A percentile compares a stretch with the other conserved stretches of the same genome.
Conservation (phyloP, 78 protist species). For the Dictyostelium capitatum region DNA sequence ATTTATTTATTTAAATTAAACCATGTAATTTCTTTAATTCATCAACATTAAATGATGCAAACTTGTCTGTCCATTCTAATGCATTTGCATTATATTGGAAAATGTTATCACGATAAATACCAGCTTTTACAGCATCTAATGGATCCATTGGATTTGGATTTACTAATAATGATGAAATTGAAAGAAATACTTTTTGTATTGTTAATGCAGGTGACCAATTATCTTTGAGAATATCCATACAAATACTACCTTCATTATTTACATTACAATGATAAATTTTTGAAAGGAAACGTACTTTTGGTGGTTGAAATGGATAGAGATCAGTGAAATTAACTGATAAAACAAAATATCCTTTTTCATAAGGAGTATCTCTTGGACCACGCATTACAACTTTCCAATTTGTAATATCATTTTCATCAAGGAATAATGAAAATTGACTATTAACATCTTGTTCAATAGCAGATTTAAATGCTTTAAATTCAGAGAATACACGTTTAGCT, state of each 20-base stretch:
- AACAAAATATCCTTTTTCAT: conserved; percentile 61
- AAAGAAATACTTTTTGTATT: conserved; percentile 87
- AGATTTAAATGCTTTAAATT: neutral
- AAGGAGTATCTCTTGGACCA: conserved; percentile 75
- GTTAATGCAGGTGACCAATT: conserved; percentile 95
- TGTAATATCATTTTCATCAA: conserved; percentile 17
- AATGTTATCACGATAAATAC: conserved; percentile 40
- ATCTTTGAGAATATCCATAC: conserved; percentile 96
- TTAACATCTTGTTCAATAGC: neutral
- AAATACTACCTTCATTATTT: conserved; percentile 92
- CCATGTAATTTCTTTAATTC: conserved; percentile 23
- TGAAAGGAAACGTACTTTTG: conserved; percentile 91
- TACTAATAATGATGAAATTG: conserved; percentile 86
- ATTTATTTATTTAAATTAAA: conserved; percentile 3
- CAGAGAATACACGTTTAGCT: neutral
- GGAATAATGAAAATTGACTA: conserved; percentile 1
- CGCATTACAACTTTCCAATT: conserved; percentile 54
- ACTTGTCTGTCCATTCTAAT: conserved; percentile 3
- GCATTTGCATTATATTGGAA: conserved; percentile 10
- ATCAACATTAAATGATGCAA: neutral
- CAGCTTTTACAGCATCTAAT: conserved; percentile 74
- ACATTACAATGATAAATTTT: conserved; percentile 96
- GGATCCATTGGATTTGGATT: conserved; percentile 91
- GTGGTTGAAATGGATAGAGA: conserved; percentile 91
- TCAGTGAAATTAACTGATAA: conserved; percentile 76